These are phyloP conservation scores for Cornus kousa DNA, from an alignment of 148 eudicot genomes.

Conservation along the genomic window DNA sequence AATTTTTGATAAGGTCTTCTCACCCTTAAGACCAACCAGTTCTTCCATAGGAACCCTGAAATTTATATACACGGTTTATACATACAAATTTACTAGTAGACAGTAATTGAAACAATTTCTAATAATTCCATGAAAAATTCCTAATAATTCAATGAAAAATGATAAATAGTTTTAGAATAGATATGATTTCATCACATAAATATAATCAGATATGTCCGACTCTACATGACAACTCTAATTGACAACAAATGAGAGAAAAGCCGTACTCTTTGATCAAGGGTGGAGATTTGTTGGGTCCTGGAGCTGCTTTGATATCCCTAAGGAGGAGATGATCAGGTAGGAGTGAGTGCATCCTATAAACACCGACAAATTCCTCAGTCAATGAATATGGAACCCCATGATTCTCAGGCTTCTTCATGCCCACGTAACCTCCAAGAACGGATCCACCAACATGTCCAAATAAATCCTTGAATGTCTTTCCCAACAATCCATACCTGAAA, in stretches of 20 bases:
- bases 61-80: neutral
- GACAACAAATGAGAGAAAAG: neutral
- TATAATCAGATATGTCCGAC: too few species aligned
- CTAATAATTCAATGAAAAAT: too few species aligned
- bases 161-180: too few species aligned
- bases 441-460: slow-evolving; percentile 23
- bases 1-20: slow-evolving; percentile 13
- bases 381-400: slow-evolving; percentile 31
- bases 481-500: slow-evolving; percentile 30
- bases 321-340: slow-evolving; percentile 22
- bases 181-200: too few species aligned
- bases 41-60: slow-evolving; percentile 20
- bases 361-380: slow-evolving; percentile 31
- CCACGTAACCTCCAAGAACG: slow-evolving; percentile 23
- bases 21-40: slow-evolving; percentile 16
- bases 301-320: slow-evolving; percentile 14
- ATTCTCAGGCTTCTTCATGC: slow-evolving; percentile 19
- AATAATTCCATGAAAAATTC: too few species aligned
- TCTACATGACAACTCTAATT: neutral
- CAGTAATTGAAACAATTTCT: too few species aligned
- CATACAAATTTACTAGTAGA: neutral
- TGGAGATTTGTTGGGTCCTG: slow-evolving; percentile 32
- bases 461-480: slow-evolving; percentile 26
- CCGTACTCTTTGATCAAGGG: slow-evolving; percentile 16
- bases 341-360: slow-evolving; percentile 28